A percentile compares a stretch with the other conserved stretches of the same genome.
These are phyloP conservation scores for Metroxylon sagu DNA, from an alignment of 176 grass and related monocot species.

Conservation along the genomic window DNA sequence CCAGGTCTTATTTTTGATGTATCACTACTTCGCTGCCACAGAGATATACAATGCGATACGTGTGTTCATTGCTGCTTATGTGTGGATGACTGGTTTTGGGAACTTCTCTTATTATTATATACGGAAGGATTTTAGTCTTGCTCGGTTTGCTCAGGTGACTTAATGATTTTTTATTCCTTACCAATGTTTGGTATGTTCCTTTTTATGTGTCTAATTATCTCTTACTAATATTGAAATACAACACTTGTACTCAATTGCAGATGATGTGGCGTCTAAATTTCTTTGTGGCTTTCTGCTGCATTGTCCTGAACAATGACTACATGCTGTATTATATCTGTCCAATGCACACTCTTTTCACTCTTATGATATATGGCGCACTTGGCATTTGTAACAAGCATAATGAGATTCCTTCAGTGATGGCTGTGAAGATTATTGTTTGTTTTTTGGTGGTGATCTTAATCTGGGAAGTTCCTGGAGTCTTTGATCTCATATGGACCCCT, in stretches of 20 bases:
- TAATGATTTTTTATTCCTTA: neutral
- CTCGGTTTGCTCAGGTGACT: constrained; percentile 72
- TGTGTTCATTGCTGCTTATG: constrained; percentile 79
- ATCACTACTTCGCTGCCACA: constrained; percentile 82
- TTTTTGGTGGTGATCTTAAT: constrained; percentile 61
- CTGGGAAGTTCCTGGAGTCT: constrained; percentile 85
- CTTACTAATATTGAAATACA: neutral
- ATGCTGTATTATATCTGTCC: constrained; percentile 81
- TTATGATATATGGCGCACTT: constrained; percentile 77
- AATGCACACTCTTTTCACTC: constrained; percentile 83
- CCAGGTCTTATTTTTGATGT: constrained; percentile 84
- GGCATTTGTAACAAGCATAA: constrained; percentile 77
- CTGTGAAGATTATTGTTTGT: constrained; percentile 41
- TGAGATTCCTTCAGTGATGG: constrained; percentile 54
- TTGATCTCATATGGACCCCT: constrained; percentile 60
- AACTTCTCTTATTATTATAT: constrained; percentile 92
- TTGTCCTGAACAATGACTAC: constrained; percentile 81
- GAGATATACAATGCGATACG: constrained; percentile 95
- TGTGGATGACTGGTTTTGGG: constrained; percentile 96
- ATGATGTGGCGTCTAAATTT: constrained; percentile 94
- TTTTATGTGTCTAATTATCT: constrained; percentile 7
- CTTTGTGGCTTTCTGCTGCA: constrained; percentile 65
- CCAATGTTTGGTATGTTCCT: neutral
- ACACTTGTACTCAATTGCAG: constrained; percentile 30
- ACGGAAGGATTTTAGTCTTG: constrained; percentile 73